Conservation (phyloP, 2,329 filamentous ascomycete genomes). For the Epichloe gansuensis region DNA sequence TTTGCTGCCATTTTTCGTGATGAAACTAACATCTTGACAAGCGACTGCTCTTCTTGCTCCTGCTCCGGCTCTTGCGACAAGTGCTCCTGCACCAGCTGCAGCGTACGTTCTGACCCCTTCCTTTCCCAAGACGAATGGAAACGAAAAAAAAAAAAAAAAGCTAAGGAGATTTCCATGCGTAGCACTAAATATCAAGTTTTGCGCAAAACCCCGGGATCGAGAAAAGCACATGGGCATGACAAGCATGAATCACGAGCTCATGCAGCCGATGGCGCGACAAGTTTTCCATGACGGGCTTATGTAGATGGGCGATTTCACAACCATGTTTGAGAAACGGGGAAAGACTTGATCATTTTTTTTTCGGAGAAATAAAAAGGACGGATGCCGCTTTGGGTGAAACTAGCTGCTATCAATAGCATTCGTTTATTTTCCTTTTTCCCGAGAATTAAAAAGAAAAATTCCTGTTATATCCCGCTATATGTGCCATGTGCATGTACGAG, state of each 20-base stretch:
- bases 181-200: background rate
- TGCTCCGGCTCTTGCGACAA: constrained; percentile 13
- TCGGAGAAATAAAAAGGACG: too few species aligned
- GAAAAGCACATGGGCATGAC: background rate
- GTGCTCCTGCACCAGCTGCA: constrained; percentile 14
- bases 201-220: background rate
- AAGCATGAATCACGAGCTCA: background rate
- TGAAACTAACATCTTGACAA: constrained; percentile 1
- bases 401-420: too few species aligned
- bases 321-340: background rate
- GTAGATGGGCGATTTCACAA: background rate
- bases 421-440: too few species aligned
- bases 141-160: background rate
- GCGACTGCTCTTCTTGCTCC: constrained; percentile 12
- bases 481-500: too few species aligned
- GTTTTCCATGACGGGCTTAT: background rate
- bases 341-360: background rate
- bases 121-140: background rate
- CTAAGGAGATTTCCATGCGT: background rate
- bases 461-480: too few species aligned
- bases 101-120: constrained; percentile 6
- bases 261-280: background rate
- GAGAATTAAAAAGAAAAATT: too few species aligned
- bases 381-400: too few species aligned
- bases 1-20: background rate